These are phyloP conservation scores for Murraya paniculata DNA, from an alignment of 345 rosid species.

Conservation along the genomic window DNA sequence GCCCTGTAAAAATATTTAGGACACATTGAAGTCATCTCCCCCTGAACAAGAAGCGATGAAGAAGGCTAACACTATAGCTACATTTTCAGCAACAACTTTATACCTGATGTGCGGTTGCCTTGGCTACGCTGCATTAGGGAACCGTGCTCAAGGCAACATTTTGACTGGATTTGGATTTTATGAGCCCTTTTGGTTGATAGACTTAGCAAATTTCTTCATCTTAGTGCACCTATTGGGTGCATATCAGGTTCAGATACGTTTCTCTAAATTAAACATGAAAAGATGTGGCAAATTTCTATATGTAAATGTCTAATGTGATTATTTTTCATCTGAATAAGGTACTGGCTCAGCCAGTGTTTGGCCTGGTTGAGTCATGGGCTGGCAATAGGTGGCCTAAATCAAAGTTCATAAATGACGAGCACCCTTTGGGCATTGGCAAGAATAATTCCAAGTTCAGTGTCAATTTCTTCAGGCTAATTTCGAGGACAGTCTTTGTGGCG, in stretches of 20 bases:
- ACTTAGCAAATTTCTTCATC: slow-evolving; percentile 19
- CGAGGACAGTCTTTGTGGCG: slow-evolving; percentile 23
- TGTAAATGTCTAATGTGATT: neutral
- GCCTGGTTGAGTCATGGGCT: slow-evolving; percentile 24
- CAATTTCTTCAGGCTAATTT: slow-evolving; percentile 18
- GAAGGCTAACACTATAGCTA: slow-evolving; percentile 44
- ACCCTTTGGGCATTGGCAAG: neutral
- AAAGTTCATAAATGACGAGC: slow-evolving; percentile 5
- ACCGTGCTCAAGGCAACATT: slow-evolving; percentile 16
- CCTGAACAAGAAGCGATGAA: slow-evolving; percentile 46
- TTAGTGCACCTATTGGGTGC: slow-evolving; percentile 22
- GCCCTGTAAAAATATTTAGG: slow-evolving; percentile 22
- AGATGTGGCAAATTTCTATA: neutral
- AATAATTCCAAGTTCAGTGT: neutral
- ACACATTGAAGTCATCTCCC: slow-evolving; percentile 51
- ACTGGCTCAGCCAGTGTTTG: slow-evolving; percentile 21
- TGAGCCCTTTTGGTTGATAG: slow-evolving; percentile 18
- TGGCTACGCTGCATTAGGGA: slow-evolving; percentile 18
- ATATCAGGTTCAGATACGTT: slow-evolving; percentile 10
- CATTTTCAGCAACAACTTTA: slow-evolving; percentile 35
- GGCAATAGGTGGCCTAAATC: slow-evolving; percentile 18
- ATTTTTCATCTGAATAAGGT: slow-evolving; percentile 15
- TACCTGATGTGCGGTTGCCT: slow-evolving; percentile 30
- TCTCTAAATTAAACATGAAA: neutral
- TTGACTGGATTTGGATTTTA: slow-evolving; percentile 24